These are phyloP conservation scores for Globisporangium yorkense DNA, from an alignment of 352 stramenopile genomes.

Conservation along the genomic window DNA sequence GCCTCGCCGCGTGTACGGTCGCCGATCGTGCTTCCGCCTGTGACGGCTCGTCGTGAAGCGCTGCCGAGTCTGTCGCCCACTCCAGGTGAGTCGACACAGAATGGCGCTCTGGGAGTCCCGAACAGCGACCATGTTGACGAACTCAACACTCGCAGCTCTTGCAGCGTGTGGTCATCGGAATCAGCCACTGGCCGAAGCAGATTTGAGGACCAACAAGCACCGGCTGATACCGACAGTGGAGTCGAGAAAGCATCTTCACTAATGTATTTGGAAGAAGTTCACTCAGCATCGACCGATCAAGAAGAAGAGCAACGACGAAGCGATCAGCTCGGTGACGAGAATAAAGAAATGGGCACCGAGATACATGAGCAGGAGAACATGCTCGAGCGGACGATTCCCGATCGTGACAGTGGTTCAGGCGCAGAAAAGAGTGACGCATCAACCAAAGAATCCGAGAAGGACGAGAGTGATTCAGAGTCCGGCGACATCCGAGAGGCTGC, in stretches of 20 bases:
- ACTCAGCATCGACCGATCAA: not conserved
- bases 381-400: not conserved
- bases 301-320: not conserved
- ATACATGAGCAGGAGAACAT: not conserved
- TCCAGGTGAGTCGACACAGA: not conserved
- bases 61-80: not conserved
- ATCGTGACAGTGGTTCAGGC: no score
- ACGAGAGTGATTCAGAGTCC: no score
- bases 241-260: not conserved
- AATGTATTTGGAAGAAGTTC: not conserved
- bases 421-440: no score
- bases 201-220: not conserved
- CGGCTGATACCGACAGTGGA: not conserved
- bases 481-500: not conserved
- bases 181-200: not conserved
- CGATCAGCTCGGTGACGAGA: not conserved
- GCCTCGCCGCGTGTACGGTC: not conserved
- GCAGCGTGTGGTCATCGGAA: not conserved
- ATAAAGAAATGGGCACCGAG: not conserved
- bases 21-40: not conserved
- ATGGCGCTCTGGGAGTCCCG: not conserved
- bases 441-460: no score
- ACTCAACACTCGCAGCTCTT: not conserved
- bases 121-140: not conserved
- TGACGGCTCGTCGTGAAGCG: not conserved